Evolutionary conservation across 1,284 basidiomycete species (phyloP).

Genomic region (Marasmius oreades): DNA sequence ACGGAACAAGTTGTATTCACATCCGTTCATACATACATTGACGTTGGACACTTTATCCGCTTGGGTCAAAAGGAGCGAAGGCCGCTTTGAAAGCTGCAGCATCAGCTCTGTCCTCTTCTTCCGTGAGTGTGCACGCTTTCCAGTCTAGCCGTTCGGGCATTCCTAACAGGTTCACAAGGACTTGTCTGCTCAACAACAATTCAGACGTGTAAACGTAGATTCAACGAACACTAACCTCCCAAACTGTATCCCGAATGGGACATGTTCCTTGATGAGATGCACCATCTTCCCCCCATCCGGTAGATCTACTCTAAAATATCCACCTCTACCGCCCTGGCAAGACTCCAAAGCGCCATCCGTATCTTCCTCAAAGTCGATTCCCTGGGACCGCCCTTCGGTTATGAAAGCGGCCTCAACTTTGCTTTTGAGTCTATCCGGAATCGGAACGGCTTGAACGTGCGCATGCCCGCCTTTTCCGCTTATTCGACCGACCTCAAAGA

Average conservation of each 20-base stretch:
- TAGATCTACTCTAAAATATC: conserved; percentile 88
- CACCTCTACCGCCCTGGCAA: conserved; percentile 51
- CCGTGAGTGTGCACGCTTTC: conserved; percentile 80
- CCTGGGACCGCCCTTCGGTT: conserved; percentile 58
- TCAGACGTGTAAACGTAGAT: background rate
- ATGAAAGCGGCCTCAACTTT: conserved; percentile 71
- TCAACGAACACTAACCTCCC: conserved; percentile 67
- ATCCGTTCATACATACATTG: too few species aligned
- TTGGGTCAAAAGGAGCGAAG: conserved; percentile 10
- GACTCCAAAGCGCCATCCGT: conserved; percentile 58
- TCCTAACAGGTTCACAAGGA: conserved; percentile 70
- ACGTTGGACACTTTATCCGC: background rate
- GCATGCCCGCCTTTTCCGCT: conserved; percentile 90
- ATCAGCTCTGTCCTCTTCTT: conserved; percentile 70
- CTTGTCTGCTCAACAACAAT: conserved; percentile 52
- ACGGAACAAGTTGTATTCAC: too few species aligned
- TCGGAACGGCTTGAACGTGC: conserved; percentile 84
- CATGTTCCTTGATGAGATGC: conserved; percentile 74
- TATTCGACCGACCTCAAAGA: conserved; percentile 86
- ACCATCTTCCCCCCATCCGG: conserved; percentile 85
- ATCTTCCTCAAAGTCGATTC: conserved; percentile 67
- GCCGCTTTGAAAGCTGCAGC: conserved; percentile 11
- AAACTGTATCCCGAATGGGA: conserved; percentile 88
- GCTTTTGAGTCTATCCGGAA: conserved; percentile 61
- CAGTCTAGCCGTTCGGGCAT: conserved; percentile 82